Evolutionary conservation across 2,329 filamentous ascomycete species (phyloP), one percentile per base, ranked within the genome.

Genomic region (Rhinocladiella mackenziei): DNA sequence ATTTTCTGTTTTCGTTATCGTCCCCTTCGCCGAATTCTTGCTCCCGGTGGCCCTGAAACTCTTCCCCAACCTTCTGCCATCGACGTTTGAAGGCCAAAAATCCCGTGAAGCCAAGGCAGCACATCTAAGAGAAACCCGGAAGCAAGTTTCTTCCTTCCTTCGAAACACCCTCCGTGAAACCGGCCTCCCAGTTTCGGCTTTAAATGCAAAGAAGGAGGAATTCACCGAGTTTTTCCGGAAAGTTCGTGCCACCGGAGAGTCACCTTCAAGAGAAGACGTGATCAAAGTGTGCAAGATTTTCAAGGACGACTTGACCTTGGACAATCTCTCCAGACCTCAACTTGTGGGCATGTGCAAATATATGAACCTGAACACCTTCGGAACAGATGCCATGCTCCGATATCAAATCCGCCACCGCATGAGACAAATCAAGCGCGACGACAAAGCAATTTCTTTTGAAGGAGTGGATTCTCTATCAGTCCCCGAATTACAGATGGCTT

Each of bases 271-370:
- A 41, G 78, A 89, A 55, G 92, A 98, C 62, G 88, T 98, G 53
- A 94, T 98, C 74, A 95, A 92, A 70, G 91, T 98, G 53, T 97
- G 92, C 81, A 94, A 96, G 76, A 85, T 94, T 54, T 98, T 98
- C 80, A 94, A 92, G 66, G 92, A 98, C 63, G 92, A 98, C 65
- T 65, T 98, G 59, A 98, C 92, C 0, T 76, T 98, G 22, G 92
- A 98, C 79, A 98, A 98, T 69, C 72, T 98, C 55, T 96, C 89
- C 13, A 80, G 92, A 52, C 92, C 92, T 11, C 92, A 98, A 69
- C 75, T 98, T 39, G 91, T 98, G 20, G 94, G 86, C 43, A 98
- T 97, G 78, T 97, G 92, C 76, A 84, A 87, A 50, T 98, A 98
- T 73, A 89, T 98, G 83, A 96, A 94, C 69, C 78, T 98, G 44